These are phyloP conservation scores for Euphorbia lathyris DNA, from an alignment of 345 rosid species.

Conservation along the genomic window DNA sequence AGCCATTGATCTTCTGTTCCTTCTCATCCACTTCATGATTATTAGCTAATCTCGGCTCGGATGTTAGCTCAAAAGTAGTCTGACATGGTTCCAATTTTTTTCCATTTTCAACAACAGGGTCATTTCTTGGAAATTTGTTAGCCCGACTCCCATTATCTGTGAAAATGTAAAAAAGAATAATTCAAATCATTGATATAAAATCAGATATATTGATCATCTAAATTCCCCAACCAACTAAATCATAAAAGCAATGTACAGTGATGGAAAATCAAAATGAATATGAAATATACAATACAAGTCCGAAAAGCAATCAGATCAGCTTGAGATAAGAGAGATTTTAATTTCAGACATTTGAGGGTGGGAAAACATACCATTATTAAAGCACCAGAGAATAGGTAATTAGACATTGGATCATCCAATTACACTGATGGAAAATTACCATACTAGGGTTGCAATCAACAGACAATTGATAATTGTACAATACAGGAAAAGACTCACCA, in stretches of 20 bases:
- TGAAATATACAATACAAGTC: not conserved
- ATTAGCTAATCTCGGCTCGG: slow-evolving; percentile 9
- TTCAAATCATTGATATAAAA: slow-evolving; percentile 3
- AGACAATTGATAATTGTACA: slow-evolving; percentile 16
- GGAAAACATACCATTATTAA: slow-evolving; percentile 17
- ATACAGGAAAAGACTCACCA: slow-evolving; percentile 36
- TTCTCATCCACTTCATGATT: slow-evolving; percentile 3
- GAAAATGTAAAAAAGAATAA: slow-evolving; percentile 4
- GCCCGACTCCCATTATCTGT: slow-evolving; percentile 21
- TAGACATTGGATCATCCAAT: slow-evolving; percentile 20
- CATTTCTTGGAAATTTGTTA: slow-evolving; percentile 8
- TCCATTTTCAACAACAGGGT: slow-evolving; percentile 18
- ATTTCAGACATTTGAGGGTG: not conserved
- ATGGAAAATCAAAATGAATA: too few species aligned
- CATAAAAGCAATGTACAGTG: too few species aligned
- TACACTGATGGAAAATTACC: slow-evolving; percentile 9
- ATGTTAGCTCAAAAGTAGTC: slow-evolving; percentile 2
- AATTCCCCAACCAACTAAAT: not conserved
- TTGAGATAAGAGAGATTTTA: slow-evolving; percentile 3
- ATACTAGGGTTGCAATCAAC: slow-evolving; percentile 19
- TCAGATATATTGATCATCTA: slow-evolving; percentile 4
- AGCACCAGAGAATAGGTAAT: slow-evolving; percentile 12
- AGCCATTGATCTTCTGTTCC: slow-evolving; percentile 19
- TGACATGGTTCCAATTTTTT: slow-evolving; percentile 18
- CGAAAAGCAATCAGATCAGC: slow-evolving; percentile 1